Conservation (phyloP, 441 rosid genomes). For the Cnidoscolus chayamansa region DNA sequence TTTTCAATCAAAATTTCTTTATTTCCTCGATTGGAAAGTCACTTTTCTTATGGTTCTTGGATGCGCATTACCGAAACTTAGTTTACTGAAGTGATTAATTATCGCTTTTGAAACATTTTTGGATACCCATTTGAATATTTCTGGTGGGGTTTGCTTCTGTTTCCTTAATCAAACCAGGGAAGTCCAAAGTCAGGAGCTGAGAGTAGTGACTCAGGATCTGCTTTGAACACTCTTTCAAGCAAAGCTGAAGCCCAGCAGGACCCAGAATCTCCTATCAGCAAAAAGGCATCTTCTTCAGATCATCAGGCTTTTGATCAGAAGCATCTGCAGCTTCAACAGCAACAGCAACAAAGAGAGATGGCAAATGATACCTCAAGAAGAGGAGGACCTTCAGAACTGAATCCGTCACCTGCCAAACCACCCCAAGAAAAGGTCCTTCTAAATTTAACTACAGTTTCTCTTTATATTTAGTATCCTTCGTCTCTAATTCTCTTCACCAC, state of each 20-base stretch:
- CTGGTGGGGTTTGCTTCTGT: constrained; percentile 10
- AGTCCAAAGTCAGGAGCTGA: constrained; percentile 84
- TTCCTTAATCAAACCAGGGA: constrained; percentile 46
- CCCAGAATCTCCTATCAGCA: constrained; percentile 82
- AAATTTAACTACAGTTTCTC: constrained; percentile 20
- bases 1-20: neutral
- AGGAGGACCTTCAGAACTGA: constrained; percentile 38
- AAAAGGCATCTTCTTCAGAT: constrained; percentile 46
- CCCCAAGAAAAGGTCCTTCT: constrained; percentile 68
- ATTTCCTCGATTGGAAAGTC: constrained; percentile 5
- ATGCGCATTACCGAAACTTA: constrained; percentile 17
- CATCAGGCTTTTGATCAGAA: constrained; percentile 44
- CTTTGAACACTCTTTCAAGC: constrained; percentile 62
- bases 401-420: constrained; percentile 52
- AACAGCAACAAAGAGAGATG: constrained; percentile 44
- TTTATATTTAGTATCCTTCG: constrained; percentile 15
- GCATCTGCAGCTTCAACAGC: constrained; percentile 36
- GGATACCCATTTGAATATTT: constrained; percentile 19
- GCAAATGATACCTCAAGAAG: constrained; percentile 51
- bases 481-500: neutral
- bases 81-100: constrained; percentile 8
- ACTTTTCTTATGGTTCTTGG: constrained; percentile 5
- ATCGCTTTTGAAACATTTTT: neutral
- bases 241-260: constrained; percentile 62
- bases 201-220: constrained; percentile 91